Evolutionary conservation across 2,329 filamentous ascomycete genomes (phyloP).

Genomic region (Chaetomiaceae sp.): DNA sequence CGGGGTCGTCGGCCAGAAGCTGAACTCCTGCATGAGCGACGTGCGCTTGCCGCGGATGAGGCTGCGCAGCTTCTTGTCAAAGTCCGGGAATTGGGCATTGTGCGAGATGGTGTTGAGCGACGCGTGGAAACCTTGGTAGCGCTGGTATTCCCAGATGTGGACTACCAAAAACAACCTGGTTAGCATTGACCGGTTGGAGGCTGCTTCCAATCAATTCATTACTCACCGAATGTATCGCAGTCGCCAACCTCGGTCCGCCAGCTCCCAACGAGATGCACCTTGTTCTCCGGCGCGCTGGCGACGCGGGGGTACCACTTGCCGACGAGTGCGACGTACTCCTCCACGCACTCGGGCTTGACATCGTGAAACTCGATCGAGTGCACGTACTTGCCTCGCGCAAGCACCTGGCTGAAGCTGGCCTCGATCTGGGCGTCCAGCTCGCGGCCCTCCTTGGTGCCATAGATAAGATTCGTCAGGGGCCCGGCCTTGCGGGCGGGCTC

Average conservation of each 20-base stretch:
- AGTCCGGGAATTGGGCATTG: conserved; percentile 77
- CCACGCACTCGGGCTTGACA: conserved; percentile 90
- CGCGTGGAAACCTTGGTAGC: conserved; percentile 91
- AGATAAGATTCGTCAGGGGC: conserved; percentile 80
- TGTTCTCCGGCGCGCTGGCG: conserved; percentile 78
- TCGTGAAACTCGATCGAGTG: conserved; percentile 96
- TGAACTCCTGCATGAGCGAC: conserved; percentile 98
- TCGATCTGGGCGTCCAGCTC: conserved; percentile 95
- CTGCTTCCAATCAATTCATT: neutral
- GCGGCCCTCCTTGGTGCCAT: conserved; percentile 91
- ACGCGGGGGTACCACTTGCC: conserved; percentile 89
- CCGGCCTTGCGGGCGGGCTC: conserved; percentile 61
- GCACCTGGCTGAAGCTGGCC: conserved; percentile 88
- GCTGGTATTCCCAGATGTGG: conserved; percentile 99
- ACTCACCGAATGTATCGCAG: conserved; percentile 87
- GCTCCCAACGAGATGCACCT: conserved; percentile 92
- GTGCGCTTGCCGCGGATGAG: conserved; percentile 79
- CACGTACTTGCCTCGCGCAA: conserved; percentile 95
- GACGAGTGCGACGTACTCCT: conserved; percentile 87
- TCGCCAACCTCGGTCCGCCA: conserved; percentile 98
- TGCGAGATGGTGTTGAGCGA: conserved; percentile 78
- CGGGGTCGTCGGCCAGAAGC: conserved; percentile 95
- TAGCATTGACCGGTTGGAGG: neutral
- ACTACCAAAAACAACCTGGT: conserved; percentile 47
- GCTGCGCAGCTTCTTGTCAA: conserved; percentile 77